A percentile compares a stretch with the other conserved stretches of the same genome.
phyloP scores from a whole-genome alignment of 805 yeast species.

The Candida easanensis region DNA sequence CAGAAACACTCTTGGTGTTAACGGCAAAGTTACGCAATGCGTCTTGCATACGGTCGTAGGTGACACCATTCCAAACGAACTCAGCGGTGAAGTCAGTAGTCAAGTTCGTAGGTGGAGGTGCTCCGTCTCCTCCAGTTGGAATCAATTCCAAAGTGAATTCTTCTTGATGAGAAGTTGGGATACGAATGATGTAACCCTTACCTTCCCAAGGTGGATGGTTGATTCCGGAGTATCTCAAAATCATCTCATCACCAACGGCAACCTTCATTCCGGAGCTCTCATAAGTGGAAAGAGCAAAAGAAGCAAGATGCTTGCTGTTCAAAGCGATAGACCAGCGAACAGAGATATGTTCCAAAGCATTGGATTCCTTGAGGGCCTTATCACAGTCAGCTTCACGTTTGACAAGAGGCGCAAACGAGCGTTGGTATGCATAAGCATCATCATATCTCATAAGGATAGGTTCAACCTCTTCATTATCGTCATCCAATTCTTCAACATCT shows the following conservation, averaged over 20 bases:
- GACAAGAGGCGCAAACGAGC: slow-evolving; percentile 80
- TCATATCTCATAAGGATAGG: slow-evolving; percentile 75
- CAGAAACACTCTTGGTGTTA: slow-evolving; percentile 64
- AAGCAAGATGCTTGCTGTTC: slow-evolving; percentile 62
- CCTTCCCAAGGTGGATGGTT: slow-evolving; percentile 67
- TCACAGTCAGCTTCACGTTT: slow-evolving; percentile 82
- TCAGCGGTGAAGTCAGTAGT: slow-evolving; percentile 75
- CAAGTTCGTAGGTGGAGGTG: slow-evolving; percentile 56
- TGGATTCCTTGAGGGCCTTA: slow-evolving; percentile 69
- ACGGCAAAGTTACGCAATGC: slow-evolving; percentile 74
- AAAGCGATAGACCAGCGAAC: slow-evolving; percentile 73
- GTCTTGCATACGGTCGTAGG: slow-evolving; percentile 80
- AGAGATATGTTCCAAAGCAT: slow-evolving; percentile 66
- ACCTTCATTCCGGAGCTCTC: slow-evolving; percentile 66
- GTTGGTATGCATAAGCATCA: slow-evolving; percentile 83
- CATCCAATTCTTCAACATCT: slow-evolving; percentile 54
- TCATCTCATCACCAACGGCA: slow-evolving; percentile 83
- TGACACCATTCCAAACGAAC: slow-evolving; percentile 84
- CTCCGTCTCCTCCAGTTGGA: slow-evolving; percentile 32
- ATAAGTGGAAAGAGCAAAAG: slow-evolving; percentile 64
- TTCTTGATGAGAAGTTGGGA: slow-evolving; percentile 66
- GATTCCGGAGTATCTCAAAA: slow-evolving; percentile 58
- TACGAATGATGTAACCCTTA: slow-evolving; percentile 64
- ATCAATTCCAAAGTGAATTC: slow-evolving; percentile 69
- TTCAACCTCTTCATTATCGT: slow-evolving; percentile 51